phyloP scores from a whole-genome alignment of 495 filamentous ascomycete species.

The Penicillium pulvis region DNA sequence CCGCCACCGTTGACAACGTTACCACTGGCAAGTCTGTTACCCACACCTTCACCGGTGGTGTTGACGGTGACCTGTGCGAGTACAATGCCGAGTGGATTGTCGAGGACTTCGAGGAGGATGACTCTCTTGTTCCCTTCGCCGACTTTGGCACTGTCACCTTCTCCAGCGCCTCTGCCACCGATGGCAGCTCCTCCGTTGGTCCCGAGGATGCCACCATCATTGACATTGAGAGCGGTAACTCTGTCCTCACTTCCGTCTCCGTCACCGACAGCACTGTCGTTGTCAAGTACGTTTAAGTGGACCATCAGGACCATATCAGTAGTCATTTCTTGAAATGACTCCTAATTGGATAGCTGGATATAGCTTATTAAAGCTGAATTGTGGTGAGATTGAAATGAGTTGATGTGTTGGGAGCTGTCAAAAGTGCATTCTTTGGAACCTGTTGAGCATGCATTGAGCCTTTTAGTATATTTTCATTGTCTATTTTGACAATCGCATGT shows the following conservation, averaged over 20 bases:
- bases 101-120: slow-evolving; percentile 53
- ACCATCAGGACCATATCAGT: not conserved
- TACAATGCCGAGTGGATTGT: slow-evolving; percentile 65
- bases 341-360: not conserved
- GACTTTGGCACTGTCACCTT: slow-evolving; percentile 56
- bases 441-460: not conserved
- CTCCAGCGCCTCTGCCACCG: slow-evolving; percentile 34
- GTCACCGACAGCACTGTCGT: slow-evolving; percentile 27
- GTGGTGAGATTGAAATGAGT: not conserved
- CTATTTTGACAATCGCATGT: not conserved
- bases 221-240: slow-evolving; percentile 46
- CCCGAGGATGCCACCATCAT: slow-evolving; percentile 44
- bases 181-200: slow-evolving; percentile 24
- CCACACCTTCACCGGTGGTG: slow-evolving; percentile 43
- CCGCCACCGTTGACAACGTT: slow-evolving; percentile 52
- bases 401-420: not conserved
- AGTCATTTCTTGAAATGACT: not conserved
- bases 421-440: slow-evolving; percentile 8
- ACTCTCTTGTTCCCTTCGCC: slow-evolving; percentile 50
- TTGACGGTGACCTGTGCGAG: slow-evolving; percentile 28
- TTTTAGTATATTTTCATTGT: not conserved
- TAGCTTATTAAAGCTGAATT: not conserved
- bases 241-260: slow-evolving; percentile 45
- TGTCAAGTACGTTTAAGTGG: slow-evolving; percentile 22
- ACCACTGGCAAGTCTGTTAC: slow-evolving; percentile 52